Conservation (phyloP, 1,284 basidiomycete genomes). For the Volvariella volvacea region DNA sequence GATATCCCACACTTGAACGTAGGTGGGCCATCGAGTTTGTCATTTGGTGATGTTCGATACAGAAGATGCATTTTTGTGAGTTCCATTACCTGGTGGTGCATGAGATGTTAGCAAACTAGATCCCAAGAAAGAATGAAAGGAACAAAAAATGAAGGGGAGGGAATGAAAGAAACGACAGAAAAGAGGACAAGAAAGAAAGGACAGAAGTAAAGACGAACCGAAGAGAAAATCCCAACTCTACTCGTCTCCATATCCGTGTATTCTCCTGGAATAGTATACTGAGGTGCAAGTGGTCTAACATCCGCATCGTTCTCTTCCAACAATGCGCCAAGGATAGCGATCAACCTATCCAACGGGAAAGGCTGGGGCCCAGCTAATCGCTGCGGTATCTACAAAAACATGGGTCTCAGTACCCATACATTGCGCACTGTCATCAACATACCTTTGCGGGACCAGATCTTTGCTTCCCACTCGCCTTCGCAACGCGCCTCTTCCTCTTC, state of each 20-base stretch:
- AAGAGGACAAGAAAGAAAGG: conserved; percentile 2
- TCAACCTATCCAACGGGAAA: conserved; percentile 78
- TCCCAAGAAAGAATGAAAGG: no score
- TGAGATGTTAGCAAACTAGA: no score
- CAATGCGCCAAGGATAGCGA: conserved; percentile 80
- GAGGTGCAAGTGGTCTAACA: conserved; percentile 33
- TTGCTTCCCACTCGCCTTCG: conserved; percentile 23
- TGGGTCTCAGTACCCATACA: neutral
- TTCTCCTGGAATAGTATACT: conserved; percentile 50
- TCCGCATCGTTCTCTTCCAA: conserved; percentile 78
- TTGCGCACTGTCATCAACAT: conserved; percentile 1
- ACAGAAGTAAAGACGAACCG: no score
- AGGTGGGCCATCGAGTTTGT: conserved; percentile 63
- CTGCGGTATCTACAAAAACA: conserved; percentile 56
- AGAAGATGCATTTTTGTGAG: conserved; percentile 65
- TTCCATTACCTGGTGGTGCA: conserved; percentile 31
- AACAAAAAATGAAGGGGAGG: conserved; percentile 38
- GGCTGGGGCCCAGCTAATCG: conserved; percentile 74
- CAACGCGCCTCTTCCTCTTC: conserved; percentile 41
- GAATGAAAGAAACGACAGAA: conserved; percentile 2
- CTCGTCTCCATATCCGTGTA: conserved; percentile 65
- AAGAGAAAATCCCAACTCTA: conserved; percentile 49
- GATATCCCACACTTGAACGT: conserved; percentile 73
- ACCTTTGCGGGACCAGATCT: conserved; percentile 46
- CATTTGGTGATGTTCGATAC: conserved; percentile 56